Evolutionary conservation across 495 filamentous ascomycete species (phyloP), one percentile per base, ranked within the genome.

Genomic region (Penicillium lividum): DNA sequence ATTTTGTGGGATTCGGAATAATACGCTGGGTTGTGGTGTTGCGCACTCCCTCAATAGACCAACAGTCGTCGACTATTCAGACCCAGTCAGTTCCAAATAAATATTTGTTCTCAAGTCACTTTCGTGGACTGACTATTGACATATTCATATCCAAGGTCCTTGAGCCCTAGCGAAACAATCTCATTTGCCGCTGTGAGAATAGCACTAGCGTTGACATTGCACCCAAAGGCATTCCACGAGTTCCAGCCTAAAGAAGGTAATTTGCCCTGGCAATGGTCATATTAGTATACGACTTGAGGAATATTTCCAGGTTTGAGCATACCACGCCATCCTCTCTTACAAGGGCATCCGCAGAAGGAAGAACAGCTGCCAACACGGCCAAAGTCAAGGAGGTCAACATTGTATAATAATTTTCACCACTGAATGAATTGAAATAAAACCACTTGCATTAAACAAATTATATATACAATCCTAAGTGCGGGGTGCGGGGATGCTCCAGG

Each of bases 111-210:
- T 8, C 3, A 22, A 22, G 22, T 22, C 22, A 22, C 5, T 10
- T 5, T 9, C 6, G 4, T 10, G 2, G 3, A 10, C 58, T 44
- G 57, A 77, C 73, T 76, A 61, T 84, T 84, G 53, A 89, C 77
- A 67, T 89, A 89, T 62, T 86, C 76, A 62, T 91, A 91, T 11
- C 88, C 88, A 5, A 84, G 72, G 48, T 84, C 83, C 59, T 82
- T 79, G 43, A 89, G 72, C 0, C 85, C 84, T 28, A 78, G 66
- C 43, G 77, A 65, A 10, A 85, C 65, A 49, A 86, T 74, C 43
- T 75, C 62, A 31, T 75, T 67, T 2, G 82, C 85, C 0, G 82
- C 82, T 15, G 68, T 75, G 47, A 86, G 56, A 54, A 86, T 72
- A 43, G 80, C 76, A 11, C 59, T 67, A 48, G 82, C 81, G 55